Evolutionary conservation across 129 eudicot species (phyloP), one percentile per base, ranked within the genome.

Genomic region (Cynara cardunculus): DNA sequence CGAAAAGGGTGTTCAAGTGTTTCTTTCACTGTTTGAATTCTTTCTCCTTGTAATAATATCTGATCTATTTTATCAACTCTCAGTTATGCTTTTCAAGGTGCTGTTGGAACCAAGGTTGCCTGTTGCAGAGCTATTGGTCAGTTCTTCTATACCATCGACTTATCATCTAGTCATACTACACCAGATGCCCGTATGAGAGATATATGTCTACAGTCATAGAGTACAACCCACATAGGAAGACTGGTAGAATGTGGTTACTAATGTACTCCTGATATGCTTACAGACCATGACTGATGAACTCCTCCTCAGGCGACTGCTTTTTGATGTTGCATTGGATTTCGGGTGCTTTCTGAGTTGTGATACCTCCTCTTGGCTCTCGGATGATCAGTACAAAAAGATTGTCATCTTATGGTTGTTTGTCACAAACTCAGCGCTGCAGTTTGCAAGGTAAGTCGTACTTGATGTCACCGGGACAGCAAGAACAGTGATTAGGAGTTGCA

Each of bases 1-100:
- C 19, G 24, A 13, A 37, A 39, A 22, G 21, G 25, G 9, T 69
- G 8, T 30, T 35, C 18, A 22, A 72, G 8, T 37, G 14, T 41
- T 9, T 10, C 18, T 56, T 62, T 62, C 80, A 76, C 14, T n/a
- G 27, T 28, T 10, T 49, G 37, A 31, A 6, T 32, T 34, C 28
- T 31, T 59, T 80, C 44, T 62, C 73, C 24, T 28, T 8, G 64
- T 32, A 62, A 30, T 41, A 24, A 24, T 76, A 69, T 79, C 61
- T 70, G 30, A 64, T 83, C 22, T 72, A 72, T 77, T 72, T 46
- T 53, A 68, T 62, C 62, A 25, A 81, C 34, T 87, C 73, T 2
- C 86, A 93, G 98, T 88, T 77, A 85, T 85, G 86, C 91, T 93
- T 83, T 88, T 93, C 77, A 91, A 84, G 72, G 83, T 91, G 88